These are phyloP conservation scores for Zoysia matrella DNA, from an alignment of 202 grass and related monocot species.

Conservation along the genomic window DNA sequence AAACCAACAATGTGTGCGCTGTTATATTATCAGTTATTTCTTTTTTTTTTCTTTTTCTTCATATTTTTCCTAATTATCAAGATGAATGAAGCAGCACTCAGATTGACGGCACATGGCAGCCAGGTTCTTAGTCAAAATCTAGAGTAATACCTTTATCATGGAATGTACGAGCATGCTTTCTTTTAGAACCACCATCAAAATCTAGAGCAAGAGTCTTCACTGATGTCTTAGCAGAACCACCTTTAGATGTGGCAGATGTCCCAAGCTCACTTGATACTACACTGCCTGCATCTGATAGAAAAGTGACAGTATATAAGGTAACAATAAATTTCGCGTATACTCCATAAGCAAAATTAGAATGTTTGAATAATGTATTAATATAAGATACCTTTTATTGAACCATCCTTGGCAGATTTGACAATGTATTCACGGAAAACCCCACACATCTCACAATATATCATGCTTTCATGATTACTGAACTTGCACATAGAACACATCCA, in stretches of 20 bases:
- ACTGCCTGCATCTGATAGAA: conserved; percentile 45
- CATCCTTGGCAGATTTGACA: conserved; percentile 72
- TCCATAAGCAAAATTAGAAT: conserved; percentile 33
- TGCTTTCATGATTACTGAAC: conserved; percentile 76
- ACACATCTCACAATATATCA: conserved; percentile 82
- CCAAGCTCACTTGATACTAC: conserved; percentile 43
- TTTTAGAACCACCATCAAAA: conserved; percentile 19
- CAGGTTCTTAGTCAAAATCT: conserved; percentile 33
- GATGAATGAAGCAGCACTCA: conserved; percentile 10
- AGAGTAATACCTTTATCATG: conserved; percentile 62
- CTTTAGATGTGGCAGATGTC: conserved; percentile 47
- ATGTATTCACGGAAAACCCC: conserved; percentile 78
- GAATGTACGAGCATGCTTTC: conserved; percentile 44
- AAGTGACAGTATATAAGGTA: conserved; percentile 38
- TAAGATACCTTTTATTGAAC: conserved; percentile 56
- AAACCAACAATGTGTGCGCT: conserved; percentile 8
- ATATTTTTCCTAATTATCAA: conserved; percentile 21
- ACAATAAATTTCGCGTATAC: conserved; percentile 9
- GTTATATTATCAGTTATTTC: conserved; percentile 8
- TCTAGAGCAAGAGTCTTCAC: conserved; percentile 24
- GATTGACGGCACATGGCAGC: conserved; percentile 29
- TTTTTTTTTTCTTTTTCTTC: not conserved
- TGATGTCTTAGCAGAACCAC: conserved; percentile 50
- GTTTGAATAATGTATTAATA: conserved; percentile 16
- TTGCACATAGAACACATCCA: conserved; percentile 84